Percentiles rank a stretch among this genome's conserved stretches.
Conservation (phyloP, 1,284 basidiomycete genomes). For the Sanghuangporus weigelae region DNA sequence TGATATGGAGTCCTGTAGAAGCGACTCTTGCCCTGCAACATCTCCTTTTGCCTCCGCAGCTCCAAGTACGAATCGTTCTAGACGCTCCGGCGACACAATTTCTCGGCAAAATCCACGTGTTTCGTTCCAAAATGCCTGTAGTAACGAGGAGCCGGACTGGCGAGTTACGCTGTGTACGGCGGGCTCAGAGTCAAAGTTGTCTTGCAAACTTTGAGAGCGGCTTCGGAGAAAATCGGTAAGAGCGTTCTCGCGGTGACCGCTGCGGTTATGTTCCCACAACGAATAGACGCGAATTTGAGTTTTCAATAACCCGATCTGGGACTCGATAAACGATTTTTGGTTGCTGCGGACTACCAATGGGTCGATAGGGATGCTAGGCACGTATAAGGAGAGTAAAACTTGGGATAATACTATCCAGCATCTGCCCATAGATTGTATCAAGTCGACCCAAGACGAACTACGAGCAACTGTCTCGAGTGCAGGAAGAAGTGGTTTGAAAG, state of each 20-base stretch:
- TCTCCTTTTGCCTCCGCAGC: background rate
- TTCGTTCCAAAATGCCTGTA: constrained; percentile 83
- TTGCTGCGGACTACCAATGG: constrained; percentile 70
- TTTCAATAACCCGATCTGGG: constrained; percentile 2
- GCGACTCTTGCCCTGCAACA: constrained; percentile 19
- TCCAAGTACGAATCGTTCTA: background rate
- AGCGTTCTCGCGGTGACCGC: constrained; percentile 56
- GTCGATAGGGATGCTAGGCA: constrained; percentile 87
- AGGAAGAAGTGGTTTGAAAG: background rate
- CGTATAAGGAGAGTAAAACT: constrained; percentile 64
- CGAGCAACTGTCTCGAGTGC: background rate
- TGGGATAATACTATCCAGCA: constrained; percentile 66
- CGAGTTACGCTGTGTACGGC: constrained; percentile 21
- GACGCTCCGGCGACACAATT: constrained; percentile 34
- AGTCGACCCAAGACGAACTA: background rate
- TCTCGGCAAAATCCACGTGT: constrained; percentile 65
- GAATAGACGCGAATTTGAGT: constrained; percentile 15
- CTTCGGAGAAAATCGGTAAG: constrained; percentile 40
- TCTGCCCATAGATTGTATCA: constrained; percentile 18
- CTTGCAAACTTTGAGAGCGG: constrained; percentile 31
- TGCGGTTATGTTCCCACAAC: constrained; percentile 52
- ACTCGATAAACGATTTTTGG: constrained; percentile 23
- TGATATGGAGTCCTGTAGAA: constrained; percentile 29
- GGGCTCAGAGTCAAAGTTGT: background rate
- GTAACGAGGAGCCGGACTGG: constrained; percentile 46